A percentile compares a stretch with the other conserved stretches of the same genome.
These are phyloP conservation scores for Calonectria leucothoes DNA, from an alignment of 2,329 filamentous ascomycete genomes.

Conservation along the genomic window DNA sequence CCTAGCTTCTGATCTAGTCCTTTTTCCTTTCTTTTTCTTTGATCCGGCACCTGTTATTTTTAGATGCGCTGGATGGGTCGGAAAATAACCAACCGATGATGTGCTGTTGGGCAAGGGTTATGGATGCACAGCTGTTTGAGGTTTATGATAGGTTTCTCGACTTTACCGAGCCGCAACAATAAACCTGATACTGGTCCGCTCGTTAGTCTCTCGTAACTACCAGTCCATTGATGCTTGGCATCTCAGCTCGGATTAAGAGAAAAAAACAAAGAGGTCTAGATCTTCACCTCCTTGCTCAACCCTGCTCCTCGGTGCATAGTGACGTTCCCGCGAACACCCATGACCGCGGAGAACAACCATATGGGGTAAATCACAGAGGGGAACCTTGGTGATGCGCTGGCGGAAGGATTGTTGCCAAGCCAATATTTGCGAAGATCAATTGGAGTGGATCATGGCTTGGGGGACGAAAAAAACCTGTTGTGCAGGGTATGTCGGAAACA, in stretches of 20 bases:
- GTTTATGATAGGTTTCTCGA: conserved; percentile 9
- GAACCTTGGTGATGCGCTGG: conserved; percentile 11
- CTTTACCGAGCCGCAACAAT: conserved; percentile 8
- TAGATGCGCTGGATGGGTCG: conserved; percentile 12
- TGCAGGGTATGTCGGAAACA: conserved; percentile 12
- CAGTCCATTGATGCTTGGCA: background rate
- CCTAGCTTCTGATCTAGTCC: background rate
- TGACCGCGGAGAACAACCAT: background rate
- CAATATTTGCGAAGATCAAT: conserved; percentile 13
- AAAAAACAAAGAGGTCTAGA: background rate
- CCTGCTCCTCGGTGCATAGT: background rate
- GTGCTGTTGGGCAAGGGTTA: conserved; percentile 16
- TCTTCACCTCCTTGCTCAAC: background rate
- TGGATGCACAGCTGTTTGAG: conserved; percentile 14
- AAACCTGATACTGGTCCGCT: conserved; percentile 10
- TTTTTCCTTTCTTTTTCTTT: background rate
- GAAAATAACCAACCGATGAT: conserved; percentile 23
- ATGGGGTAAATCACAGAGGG: conserved; percentile 2
- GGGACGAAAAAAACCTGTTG: conserved; percentile 13
- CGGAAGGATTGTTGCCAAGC: conserved; percentile 19
- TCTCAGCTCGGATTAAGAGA: background rate
- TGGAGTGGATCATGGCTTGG: conserved; percentile 1
- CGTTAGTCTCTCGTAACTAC: background rate
- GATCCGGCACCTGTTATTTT: background rate
- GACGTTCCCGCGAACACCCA: conserved; percentile 5